Conservation (phyloP, 495 filamentous ascomycete species). For the Articulospora tetracladia region DNA sequence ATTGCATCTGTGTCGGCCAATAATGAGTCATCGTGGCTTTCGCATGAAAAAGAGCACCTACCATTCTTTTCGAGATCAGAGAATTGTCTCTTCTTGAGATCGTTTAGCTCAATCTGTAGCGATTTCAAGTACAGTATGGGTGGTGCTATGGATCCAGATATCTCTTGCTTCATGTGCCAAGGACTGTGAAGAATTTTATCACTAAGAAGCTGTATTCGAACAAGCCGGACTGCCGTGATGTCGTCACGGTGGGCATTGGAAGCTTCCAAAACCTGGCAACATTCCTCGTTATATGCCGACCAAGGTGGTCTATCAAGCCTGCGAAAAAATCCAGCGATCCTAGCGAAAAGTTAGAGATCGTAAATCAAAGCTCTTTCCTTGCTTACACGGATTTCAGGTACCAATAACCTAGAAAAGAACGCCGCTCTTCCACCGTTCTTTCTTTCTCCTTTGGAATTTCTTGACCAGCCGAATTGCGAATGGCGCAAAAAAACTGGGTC, state of each 20-base stretch:
- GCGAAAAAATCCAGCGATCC: neutral
- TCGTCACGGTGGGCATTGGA: constrained; percentile 17
- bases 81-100: neutral
- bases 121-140: constrained; percentile 7
- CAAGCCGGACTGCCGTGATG: neutral
- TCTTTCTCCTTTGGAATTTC: neutral
- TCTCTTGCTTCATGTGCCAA: neutral
- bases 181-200: constrained; percentile 11
- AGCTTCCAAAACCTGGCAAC: constrained; percentile 23
- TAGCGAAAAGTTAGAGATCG: neutral
- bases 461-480: neutral
- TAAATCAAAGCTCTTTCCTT: neutral
- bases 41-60: neutral
- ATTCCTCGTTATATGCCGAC: constrained; percentile 36
- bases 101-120: constrained; percentile 5
- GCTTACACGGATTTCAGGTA: constrained; percentile 5
- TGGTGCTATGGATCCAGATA: neutral
- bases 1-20: neutral
- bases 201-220: constrained; percentile 6
- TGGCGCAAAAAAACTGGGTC: neutral
- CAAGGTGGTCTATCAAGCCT: neutral
- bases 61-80: constrained; percentile 1
- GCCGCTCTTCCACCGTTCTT: constrained; percentile 13
- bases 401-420: constrained; percentile 9
- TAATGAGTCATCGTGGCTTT: neutral